Conservation (phyloP, 2,329 filamentous ascomycete genomes). For the Karstenula rhodostoma region DNA sequence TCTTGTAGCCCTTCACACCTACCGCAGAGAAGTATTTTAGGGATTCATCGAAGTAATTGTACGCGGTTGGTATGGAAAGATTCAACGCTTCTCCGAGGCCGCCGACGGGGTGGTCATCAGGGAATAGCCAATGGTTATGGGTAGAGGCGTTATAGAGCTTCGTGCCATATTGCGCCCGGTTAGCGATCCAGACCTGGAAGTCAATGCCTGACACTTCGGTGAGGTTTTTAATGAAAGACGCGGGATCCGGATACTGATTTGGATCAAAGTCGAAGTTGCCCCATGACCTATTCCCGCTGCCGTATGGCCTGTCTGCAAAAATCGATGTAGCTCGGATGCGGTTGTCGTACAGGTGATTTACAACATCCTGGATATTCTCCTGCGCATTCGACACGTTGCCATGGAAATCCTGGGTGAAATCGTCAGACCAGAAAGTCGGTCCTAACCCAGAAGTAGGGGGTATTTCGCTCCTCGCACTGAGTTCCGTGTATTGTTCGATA, state of each 20-base stretch:
- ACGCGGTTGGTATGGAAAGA: conserved; percentile 48
- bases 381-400: conserved; percentile 40
- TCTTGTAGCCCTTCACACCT: conserved; percentile 50
- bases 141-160: conserved; percentile 43
- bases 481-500: conserved; percentile 35
- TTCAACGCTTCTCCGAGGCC: conserved; percentile 48
- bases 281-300: conserved; percentile 37
- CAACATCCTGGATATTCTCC: conserved; percentile 47
- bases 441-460: conserved; percentile 44
- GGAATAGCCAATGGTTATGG: conserved; percentile 44
- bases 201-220: conserved; percentile 40
- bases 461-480: conserved; percentile 40
- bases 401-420: conserved; percentile 47
- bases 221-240: conserved; percentile 43
- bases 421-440: conserved; percentile 48
- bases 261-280: conserved; percentile 51
- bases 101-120: conserved; percentile 30
- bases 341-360: conserved; percentile 41
- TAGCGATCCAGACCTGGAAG: conserved; percentile 50
- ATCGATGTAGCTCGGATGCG: conserved; percentile 45
- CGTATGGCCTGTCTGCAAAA: conserved; percentile 48
- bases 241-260: conserved; percentile 41
- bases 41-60: conserved; percentile 43
- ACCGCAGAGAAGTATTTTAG: conserved; percentile 42
- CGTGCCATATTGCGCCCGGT: conserved; percentile 44